Base-by-base conservation (phyloP, 1,139 yeast species). In the Blastobotrys petasosporus region DNA sequence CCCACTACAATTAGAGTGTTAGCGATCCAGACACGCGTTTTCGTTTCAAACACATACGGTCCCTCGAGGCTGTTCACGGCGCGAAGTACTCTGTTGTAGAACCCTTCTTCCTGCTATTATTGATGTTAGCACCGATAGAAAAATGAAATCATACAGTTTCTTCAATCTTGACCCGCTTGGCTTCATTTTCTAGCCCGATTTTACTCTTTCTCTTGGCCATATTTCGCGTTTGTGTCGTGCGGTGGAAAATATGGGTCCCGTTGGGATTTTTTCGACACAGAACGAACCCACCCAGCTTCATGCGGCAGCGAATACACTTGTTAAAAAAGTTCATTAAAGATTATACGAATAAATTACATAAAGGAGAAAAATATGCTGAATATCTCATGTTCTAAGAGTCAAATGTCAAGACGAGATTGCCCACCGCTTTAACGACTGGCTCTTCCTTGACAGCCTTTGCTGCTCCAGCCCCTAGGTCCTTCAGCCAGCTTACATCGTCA, bases 401-500 rank as follows among this genome's bases (percentile, higher is more conserved):
- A 20, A 45, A 44, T 23, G 45, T 48, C 41, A 56, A 52, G 15
- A 50, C 50, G 38, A 54, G 54, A 13, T 55, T 53, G 13, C 60
- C 61, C 10, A 49, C 53, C 11, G 54, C 47, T 28, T 47, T 43
- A 17, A 57, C 53, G 20, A 37, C 46, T 2, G 59, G 53, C 46
- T 56, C 59, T n/a, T 49, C 31, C 16, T 49, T 45, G 10, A 55
- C 37, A 10, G 59, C 60, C 16, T 42, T 45, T 17, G 46, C 45
- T 16, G 59, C 60, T 2, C 39, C 47, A 7, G 37, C 16, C 2
- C 52, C 54, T 23, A 55, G 44, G 30, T 51, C 51, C 38, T 50
- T 50, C 33, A 57, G 51, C 61, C 59, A 57, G 11, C 42, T 42
- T 30, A 47, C 37, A 25, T 55, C 57, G 12, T 41, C 44, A 4